Evolutionary conservation across 805 yeast species (phyloP), one percentile per base, ranked within the genome.

Genomic region (Saccharomyces jurei): DNA sequence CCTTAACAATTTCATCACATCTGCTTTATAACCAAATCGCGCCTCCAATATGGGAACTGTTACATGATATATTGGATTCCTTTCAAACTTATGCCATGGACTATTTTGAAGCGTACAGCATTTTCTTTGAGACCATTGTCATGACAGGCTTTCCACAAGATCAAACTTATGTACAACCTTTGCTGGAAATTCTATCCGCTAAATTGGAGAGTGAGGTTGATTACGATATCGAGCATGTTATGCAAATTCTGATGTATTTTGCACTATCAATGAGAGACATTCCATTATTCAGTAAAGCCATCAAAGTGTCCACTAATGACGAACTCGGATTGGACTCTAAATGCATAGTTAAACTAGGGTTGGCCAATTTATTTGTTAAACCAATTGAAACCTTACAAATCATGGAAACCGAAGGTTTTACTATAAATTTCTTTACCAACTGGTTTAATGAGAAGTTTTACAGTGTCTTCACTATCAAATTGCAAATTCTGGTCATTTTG

Each of bases 381-480:
- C 81, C 92, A 2, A 67, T 72, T 4, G 72, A 74, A 31, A 77
- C 91, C 0, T 66, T 89, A 54, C 73, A 73, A 46, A 58, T 76
- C 2, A 71, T 88, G 48, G 81, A 81, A 60, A 72, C 76, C 29
- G 62, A 66, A 22, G 74, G 77, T 21, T 74, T 74, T 32, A 71
- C 85, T 1, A 73, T 78, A 29, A 63, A 68, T 9, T 73, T 87
- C 51, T 76, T 90, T 56, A 75, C 75, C 27, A 67, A 75, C 52
- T 89, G 97, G 97, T 80, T 86, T 63, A 74, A 76, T 27, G 61
- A 78, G 27, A 72, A 70, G 25, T 76, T 87, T 60, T 77, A 78
- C 31, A 76, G 89, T 50, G 96, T 89, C 2, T 88, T 83, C 63
- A 94, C 88, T 61, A 75, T 87, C 64, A 91, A 89, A 71, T 71